Evolutionary conservation across 495 filamentous ascomycete species (phyloP), one percentile per base, ranked within the genome.

Genomic region (Hypoxylon lienhwacheense): DNA sequence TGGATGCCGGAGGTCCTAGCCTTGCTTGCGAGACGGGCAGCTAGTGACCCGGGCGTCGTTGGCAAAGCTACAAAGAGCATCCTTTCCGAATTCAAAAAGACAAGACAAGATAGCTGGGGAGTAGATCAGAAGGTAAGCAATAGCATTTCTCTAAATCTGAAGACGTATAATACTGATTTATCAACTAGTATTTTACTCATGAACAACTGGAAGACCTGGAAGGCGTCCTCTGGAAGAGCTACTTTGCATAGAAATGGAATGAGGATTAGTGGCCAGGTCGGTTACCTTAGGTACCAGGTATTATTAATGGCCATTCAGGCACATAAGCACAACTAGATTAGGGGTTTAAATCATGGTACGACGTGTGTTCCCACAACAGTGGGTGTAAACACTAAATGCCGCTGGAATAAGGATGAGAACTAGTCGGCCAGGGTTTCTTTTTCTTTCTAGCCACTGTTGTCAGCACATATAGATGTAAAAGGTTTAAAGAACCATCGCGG

Each of bases 141-240:
- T 2, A 20, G 21, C 34, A 20, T 12, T 22, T 50, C 3, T n/a
- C 33, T 16, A 3, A 3, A 14, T 15, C 5, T 15, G 6, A n/a
- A 19, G 5, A 17, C 2, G 29, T 12, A 21, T 12, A 54, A 31
- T 56, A 25, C 68, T 77, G 71, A 77, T 55, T 53, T 45, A 36
- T 64, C 40, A 4, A 39, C 19, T 61, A 97, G 92, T 91, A 89
- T 37, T 98, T 98, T 63, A 88, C 88, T 1, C 71, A 82, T 14
- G 92, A 97, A 59, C 93, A 98, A 64, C 79, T 97, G 1, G 93
- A 96, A 68, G 92, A 97, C 68, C 73, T 98, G 15, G 91, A 96
- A 61, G 93, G 93, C 33, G 95, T 97, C 28, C 77, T 99, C 48
- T 99, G 95, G 95, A 97, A 97, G 84, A 96, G 91, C 66, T 99